Evolutionary conservation across 768 basidiomycete genomes (phyloP).

Genomic region (Hypholoma fasciculare): DNA sequence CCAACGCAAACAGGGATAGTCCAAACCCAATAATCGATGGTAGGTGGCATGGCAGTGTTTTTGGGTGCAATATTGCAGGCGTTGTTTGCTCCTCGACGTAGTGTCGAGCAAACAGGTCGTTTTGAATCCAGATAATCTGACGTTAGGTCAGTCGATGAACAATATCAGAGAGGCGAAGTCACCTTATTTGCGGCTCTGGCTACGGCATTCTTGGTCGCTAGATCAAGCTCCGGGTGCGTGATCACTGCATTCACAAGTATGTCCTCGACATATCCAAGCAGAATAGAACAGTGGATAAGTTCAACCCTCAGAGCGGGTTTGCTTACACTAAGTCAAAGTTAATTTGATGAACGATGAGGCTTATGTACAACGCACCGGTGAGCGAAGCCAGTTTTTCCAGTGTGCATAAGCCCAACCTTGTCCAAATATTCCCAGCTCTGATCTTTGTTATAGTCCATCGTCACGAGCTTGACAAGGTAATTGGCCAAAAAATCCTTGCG

Average conservation of each 20-base stretch:
- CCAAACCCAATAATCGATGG: neutral
- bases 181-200: slow-evolving; percentile 47
- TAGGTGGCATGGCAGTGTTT: neutral
- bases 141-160: neutral
- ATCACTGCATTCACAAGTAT: slow-evolving; percentile 43
- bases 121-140: slow-evolving; percentile 52
- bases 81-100: slow-evolving; percentile 33
- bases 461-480: slow-evolving; percentile 37
- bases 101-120: slow-evolving; percentile 45
- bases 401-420: slow-evolving; percentile 53
- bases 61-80: neutral
- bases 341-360: neutral
- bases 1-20: slow-evolving; percentile 4
- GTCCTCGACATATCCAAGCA: slow-evolving; percentile 46
- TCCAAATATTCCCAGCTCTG: slow-evolving; percentile 46
- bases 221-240: slow-evolving; percentile 34
- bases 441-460: slow-evolving; percentile 42
- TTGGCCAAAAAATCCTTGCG: slow-evolving; percentile 39
- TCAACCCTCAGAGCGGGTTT: slow-evolving; percentile 37
- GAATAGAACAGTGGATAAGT: slow-evolving; percentile 38
- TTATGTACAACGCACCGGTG: slow-evolving; percentile 31
- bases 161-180: neutral
- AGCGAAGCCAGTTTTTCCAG: slow-evolving; percentile 42
- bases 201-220: slow-evolving; percentile 39
- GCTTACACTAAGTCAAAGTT: slow-evolving; percentile 14